A percentile compares a stretch with the other conserved stretches of the same genome.
These are phyloP conservation scores for Tolypocladium capitatum DNA, from an alignment of 2,329 filamentous ascomycete genomes.

Conservation along the genomic window DNA sequence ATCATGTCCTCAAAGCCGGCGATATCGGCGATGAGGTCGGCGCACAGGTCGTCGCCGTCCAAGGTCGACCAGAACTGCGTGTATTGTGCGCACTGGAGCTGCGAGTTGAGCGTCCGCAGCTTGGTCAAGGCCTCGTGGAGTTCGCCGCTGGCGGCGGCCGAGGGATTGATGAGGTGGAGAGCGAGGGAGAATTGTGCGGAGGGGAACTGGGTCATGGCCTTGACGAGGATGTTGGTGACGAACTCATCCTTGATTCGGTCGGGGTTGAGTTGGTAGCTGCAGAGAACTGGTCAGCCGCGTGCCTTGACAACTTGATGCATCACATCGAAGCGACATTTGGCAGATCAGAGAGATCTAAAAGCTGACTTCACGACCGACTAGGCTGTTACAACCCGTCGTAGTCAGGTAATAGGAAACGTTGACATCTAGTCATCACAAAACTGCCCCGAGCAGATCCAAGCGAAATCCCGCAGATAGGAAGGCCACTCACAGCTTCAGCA, in stretches of 20 bases:
- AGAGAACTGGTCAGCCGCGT: background rate
- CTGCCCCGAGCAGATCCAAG: conserved; percentile 6
- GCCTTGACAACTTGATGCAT: background rate
- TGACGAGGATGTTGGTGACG: conserved; percentile 97
- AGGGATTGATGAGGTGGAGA: conserved; percentile 83
- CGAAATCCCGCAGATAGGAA: conserved; percentile 4
- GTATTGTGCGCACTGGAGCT: conserved; percentile 86
- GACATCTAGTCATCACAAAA: conserved; percentile 58
- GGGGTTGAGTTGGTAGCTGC: conserved; percentile 98
- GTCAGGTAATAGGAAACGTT: conserved; percentile 99
- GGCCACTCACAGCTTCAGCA: conserved; percentile 83
- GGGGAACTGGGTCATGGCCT: conserved; percentile 93
- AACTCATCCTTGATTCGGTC: conserved; percentile 94
- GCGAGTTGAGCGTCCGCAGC: conserved; percentile 68
- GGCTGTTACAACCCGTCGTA: conserved; percentile 31
- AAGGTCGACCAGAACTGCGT: conserved; percentile 84
- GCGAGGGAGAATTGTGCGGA: conserved; percentile 89
- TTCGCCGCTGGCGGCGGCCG: conserved; percentile 51
- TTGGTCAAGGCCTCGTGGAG: conserved; percentile 86
- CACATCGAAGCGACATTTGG: background rate
- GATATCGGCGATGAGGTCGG: conserved; percentile 88
- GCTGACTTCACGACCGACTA: conserved; percentile 8
- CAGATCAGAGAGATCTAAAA: conserved; percentile 61
- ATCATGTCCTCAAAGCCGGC: conserved; percentile 90
- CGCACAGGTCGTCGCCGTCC: conserved; percentile 88